Evolutionary conservation across 140 eudicot species (phyloP), one percentile per base, ranked within the genome.

Genomic region (Flaveria floridana): DNA sequence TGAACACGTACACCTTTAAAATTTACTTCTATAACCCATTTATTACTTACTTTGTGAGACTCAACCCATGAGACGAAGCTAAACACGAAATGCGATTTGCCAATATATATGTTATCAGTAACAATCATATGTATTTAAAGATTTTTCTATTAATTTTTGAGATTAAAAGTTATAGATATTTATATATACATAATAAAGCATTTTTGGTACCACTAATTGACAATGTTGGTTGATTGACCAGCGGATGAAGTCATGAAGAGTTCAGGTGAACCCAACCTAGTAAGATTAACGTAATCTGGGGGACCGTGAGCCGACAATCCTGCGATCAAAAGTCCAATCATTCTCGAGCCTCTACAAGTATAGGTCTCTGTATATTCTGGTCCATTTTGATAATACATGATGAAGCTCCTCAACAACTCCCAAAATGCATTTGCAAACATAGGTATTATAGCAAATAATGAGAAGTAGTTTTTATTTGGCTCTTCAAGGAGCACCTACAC

Each of bases 391-490:
- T 65, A 74, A 21, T 71, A 42, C 15, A 87, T 78, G 2, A 72
- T 55, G 46, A 84, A 85, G 34, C 92, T 80, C 75, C 92, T 87
- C 1, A 87, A 11, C 13, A 88, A 61, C 79, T 88, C 95, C 89
- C 87, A 84, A 0, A 66, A 1, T 11, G 87, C 87, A 56, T 80
- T 86, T 51, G 71, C 11, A 39, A 78, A 70, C 77, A 77, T 89
- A 37, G 91, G 91, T 56, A 89, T 48, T 3, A 68, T 8, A 41
- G 85, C 80, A 5, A 78, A 19, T 46, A 84, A 6, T 16, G 91
- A 86, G 69, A 84, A 84, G 63, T 86, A 84, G 73, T 89, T 89
- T 84, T 84, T 86, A 74, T 89, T 79, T 53, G 95, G 91, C 74
- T 86, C 95, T 85, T 89, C 91, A 4, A 13, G 15, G 0, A 89